Evolutionary conservation across 129 eudicot genomes (phyloP).

Genomic region (Flaveria ramosissima): DNA sequence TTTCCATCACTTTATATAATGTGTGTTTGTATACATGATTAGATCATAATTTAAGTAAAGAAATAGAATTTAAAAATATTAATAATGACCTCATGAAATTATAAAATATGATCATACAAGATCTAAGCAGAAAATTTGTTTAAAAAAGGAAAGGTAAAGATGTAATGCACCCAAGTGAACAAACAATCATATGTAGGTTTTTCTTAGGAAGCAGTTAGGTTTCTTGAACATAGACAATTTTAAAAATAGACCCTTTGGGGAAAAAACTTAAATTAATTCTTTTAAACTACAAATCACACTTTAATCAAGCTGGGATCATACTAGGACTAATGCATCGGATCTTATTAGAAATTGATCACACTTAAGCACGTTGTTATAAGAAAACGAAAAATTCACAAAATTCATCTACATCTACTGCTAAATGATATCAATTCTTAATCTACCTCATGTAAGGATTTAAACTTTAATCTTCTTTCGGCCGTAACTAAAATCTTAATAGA

Average conservation of each 20-base stretch:
- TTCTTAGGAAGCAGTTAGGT: constrained; percentile 26
- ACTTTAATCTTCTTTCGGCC: too few species aligned
- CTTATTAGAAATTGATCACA: too few species aligned
- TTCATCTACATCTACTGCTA: too few species aligned
- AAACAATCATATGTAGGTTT: constrained; percentile 9
- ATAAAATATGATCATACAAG: constrained; percentile 2
- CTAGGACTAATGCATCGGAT: too few species aligned
- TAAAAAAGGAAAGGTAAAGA: not conserved
- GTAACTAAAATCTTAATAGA: too few species aligned
- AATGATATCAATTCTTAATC: too few species aligned
- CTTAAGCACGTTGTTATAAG: too few species aligned
- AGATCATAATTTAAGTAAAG: constrained; percentile 16
- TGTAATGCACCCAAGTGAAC: constrained; percentile 1
- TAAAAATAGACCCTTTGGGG: constrained; percentile 19
- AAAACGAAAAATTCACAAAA: too few species aligned
- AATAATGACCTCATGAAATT: constrained; percentile 18
- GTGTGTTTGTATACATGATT: not conserved
- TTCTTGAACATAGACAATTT: not conserved
- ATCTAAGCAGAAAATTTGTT: constrained; percentile 6
- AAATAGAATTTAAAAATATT: not conserved
- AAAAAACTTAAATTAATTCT: not conserved
- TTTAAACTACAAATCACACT: too few species aligned
- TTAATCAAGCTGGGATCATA: too few species aligned
- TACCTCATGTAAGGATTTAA: too few species aligned
- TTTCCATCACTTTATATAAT: constrained; percentile 16